phyloP scores from a whole-genome alignment of 768 basidiomycete species.

The Neoboletus subvelutipes region DNA sequence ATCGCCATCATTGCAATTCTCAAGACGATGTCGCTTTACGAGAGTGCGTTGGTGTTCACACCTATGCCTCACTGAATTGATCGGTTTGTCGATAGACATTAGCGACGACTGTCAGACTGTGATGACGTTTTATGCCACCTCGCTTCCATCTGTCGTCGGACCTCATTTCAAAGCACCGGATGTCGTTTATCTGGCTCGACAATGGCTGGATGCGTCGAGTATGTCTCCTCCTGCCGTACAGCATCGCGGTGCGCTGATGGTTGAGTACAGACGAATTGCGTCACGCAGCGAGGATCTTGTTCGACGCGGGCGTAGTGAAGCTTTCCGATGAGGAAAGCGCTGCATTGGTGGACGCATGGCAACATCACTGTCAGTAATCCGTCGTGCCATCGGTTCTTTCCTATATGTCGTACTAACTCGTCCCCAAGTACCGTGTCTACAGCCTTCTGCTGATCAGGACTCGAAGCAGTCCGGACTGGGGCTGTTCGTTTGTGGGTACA shows the following conservation, averaged over 20 bases:
- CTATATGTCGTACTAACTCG: constrained; percentile 10
- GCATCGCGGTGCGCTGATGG: constrained; percentile 8
- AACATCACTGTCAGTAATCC: constrained; percentile 52
- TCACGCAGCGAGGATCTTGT: constrained; percentile 71
- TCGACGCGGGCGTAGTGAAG: constrained; percentile 70
- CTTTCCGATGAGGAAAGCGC: constrained; percentile 68
- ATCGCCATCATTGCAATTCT: constrained; percentile 67
- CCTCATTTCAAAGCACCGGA: constrained; percentile 62
- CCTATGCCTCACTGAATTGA: background rate
- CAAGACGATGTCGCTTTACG: constrained; percentile 69
- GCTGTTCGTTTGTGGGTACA: constrained; percentile 77
- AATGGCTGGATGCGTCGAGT: constrained; percentile 80
- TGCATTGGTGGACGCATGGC: constrained; percentile 58
- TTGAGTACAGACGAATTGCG: constrained; percentile 62
- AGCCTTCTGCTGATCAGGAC: constrained; percentile 60
- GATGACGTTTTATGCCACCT: constrained; percentile 77
- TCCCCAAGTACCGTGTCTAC: constrained; percentile 56
- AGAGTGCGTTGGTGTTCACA: constrained; percentile 43
- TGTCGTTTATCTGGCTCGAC: constrained; percentile 66
- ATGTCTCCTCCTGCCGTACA: constrained; percentile 20
- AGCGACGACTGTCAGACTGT: constrained; percentile 69
- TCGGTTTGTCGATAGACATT: constrained; percentile 46
- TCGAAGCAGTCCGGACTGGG: constrained; percentile 62
- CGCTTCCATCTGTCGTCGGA: constrained; percentile 63
- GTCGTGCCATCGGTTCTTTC: background rate